Conservation (phyloP, 169 alveolate species). For the Perkinsus marinus region DNA sequence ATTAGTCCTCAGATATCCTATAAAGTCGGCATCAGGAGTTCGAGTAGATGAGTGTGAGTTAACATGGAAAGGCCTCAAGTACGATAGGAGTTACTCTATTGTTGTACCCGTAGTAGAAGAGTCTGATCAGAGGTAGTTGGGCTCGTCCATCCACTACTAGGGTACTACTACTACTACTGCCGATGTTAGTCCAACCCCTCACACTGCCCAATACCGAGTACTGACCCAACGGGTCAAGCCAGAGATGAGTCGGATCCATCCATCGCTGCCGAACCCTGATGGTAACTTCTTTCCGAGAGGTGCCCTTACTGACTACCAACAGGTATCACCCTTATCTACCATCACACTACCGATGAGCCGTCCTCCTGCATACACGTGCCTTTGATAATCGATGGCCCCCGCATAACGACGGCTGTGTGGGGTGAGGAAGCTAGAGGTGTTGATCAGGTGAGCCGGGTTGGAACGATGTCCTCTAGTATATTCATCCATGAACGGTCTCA, state of each 20-base stretch:
- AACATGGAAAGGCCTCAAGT: not conserved
- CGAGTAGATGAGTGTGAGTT: not conserved
- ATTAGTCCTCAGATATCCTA: not conserved
- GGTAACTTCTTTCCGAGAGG: not conserved
- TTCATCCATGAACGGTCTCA: too few relatives aligned
- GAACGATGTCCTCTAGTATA: not conserved
- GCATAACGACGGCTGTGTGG: not conserved
- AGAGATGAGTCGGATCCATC: not conserved
- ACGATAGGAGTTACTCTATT: not conserved
- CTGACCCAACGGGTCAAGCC: not conserved
- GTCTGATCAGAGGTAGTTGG: not conserved
- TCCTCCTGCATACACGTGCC: not conserved
- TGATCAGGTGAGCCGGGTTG: not conserved
- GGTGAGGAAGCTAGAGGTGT: not conserved
- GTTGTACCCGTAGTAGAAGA: not conserved
- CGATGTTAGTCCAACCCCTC: not conserved
- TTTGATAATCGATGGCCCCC: not conserved
- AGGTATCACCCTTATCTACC: not conserved
- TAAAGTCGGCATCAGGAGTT: not conserved
- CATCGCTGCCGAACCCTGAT: not conserved
- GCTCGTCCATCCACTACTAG: not conserved
- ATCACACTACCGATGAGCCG: not conserved
- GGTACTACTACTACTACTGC: too few relatives aligned
- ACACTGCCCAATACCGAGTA: not conserved
- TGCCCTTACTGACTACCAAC: not conserved